phyloP scores from a whole-genome alignment of 2,329 filamentous ascomycete genomes.

The Xylariales sp. region DNA sequence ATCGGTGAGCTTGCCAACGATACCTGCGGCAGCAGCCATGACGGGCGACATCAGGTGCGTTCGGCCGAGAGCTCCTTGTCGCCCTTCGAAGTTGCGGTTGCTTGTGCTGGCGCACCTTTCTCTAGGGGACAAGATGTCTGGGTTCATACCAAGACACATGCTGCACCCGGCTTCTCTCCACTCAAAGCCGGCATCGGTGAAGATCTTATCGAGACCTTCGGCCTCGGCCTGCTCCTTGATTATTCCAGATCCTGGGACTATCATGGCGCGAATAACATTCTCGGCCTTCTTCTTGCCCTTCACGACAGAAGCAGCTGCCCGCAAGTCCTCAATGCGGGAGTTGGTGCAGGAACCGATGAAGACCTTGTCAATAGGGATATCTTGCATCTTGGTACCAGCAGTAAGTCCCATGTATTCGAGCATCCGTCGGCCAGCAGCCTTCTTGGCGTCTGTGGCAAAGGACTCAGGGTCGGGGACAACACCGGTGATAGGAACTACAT shows the following conservation, averaged over 20 bases:
- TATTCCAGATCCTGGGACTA: constrained; percentile 91
- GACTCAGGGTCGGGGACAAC: constrained; percentile 86
- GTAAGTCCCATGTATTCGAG: constrained; percentile 95
- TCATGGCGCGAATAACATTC: constrained; percentile 91
- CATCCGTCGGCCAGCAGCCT: constrained; percentile 72
- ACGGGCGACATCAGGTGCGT: constrained; percentile 96
- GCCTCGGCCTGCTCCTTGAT: constrained; percentile 88
- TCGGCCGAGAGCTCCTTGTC: constrained; percentile 84
- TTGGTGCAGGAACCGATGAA: constrained; percentile 99
- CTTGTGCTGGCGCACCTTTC: constrained; percentile 94
- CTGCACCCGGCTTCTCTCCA: constrained; percentile 98
- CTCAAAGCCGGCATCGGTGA: constrained; percentile 87
- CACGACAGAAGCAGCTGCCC: constrained; percentile 79
- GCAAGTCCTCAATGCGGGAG: constrained; percentile 90
- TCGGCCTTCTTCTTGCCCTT: constrained; percentile 80
- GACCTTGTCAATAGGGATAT: constrained; percentile 90
- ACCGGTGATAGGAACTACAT: constrained; percentile 90
- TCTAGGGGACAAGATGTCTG: constrained; percentile 86
- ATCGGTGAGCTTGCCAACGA: constrained; percentile 87
- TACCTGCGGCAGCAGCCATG: constrained; percentile 89
- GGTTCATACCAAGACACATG: constrained; percentile 99
- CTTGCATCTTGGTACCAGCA: constrained; percentile 82
- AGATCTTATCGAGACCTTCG: constrained; percentile 91
- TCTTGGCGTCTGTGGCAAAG: constrained; percentile 75
- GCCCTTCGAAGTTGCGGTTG: constrained; percentile 96